Conservation (phyloP, 257 asterid genomes). For the Nicotiana sylvestris region DNA sequence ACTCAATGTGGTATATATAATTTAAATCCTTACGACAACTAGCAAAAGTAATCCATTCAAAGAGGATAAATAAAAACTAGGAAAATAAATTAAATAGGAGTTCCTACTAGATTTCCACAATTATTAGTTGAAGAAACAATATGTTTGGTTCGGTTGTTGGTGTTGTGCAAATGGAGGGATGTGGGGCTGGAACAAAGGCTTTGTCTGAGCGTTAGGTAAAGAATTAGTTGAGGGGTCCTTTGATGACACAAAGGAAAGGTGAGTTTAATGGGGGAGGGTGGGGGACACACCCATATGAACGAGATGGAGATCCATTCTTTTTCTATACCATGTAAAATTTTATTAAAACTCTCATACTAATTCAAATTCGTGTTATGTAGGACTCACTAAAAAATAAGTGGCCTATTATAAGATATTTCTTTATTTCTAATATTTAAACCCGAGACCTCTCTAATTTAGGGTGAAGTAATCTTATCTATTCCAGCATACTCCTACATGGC, state of each 20-base stretch:
- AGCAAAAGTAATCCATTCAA: background rate
- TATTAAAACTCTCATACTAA: background rate
- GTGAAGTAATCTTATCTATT: background rate
- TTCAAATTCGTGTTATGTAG: background rate
- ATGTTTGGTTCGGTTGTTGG: conserved; percentile 12
- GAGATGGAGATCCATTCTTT: conserved; percentile 23
- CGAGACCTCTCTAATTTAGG: background rate
- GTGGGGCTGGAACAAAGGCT: conserved; percentile 11
- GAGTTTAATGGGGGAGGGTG: background rate
- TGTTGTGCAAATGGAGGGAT: background rate
- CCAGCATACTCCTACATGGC: no score
- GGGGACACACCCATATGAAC: conserved; percentile 31
- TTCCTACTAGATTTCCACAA: background rate
- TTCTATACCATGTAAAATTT: no score
- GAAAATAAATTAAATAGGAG: background rate
- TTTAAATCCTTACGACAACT: background rate
- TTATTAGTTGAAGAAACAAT: background rate
- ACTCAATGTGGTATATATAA: background rate
- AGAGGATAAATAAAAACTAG: background rate
- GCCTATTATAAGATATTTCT: background rate
- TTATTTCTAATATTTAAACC: fast-evolving
- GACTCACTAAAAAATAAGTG: fast-evolving
- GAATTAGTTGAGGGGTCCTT: conserved; percentile 5
- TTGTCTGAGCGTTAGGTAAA: conserved; percentile 10
- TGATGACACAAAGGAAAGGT: background rate